These are phyloP conservation scores for Rhodamnia argentea DNA, from an alignment of 345 rosid genomes.

Conservation along the genomic window DNA sequence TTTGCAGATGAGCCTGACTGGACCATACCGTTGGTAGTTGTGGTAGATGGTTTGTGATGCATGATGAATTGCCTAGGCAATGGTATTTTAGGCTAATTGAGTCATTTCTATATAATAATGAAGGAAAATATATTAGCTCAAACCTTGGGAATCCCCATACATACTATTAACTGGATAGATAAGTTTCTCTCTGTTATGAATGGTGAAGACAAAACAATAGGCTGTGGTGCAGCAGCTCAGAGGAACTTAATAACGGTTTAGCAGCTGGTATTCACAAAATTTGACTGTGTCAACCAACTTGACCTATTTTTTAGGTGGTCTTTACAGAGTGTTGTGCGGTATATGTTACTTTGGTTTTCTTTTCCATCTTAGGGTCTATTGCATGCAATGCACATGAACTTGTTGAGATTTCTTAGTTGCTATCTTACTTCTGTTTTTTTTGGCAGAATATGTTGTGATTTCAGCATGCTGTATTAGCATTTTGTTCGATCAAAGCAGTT, in stretches of 20 bases:
- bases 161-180: background rate
- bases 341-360: background rate
- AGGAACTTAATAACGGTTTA: background rate
- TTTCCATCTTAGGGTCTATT: background rate
- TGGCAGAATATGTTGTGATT: background rate
- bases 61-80: background rate
- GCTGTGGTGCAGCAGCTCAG: background rate
- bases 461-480: background rate
- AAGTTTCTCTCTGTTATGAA: background rate
- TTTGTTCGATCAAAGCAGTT: background rate
- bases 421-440: background rate
- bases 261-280: background rate
- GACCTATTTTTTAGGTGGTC: background rate
- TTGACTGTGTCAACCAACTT: background rate
- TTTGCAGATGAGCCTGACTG: background rate
- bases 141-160: background rate
- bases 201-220: background rate
- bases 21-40: background rate
- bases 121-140: background rate
- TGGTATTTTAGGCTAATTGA: background rate
- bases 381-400: background rate
- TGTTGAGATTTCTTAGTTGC: background rate
- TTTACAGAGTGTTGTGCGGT: background rate
- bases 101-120: background rate
- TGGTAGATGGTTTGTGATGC: background rate